Evolutionary conservation across 352 stramenopile genomes (phyloP).

Genomic region (Blastocystis sp.): DNA sequence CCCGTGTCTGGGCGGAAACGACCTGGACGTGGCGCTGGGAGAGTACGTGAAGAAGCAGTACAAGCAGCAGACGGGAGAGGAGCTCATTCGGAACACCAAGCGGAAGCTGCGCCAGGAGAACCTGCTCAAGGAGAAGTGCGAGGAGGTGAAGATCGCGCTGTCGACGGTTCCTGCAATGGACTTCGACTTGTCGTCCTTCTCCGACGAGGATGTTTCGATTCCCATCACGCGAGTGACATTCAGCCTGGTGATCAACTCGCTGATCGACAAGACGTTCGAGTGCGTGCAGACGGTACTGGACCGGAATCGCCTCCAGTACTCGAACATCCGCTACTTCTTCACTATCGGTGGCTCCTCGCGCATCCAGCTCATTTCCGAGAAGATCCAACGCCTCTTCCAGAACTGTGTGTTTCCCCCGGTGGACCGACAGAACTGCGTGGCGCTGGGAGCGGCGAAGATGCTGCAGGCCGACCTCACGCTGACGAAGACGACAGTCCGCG

Average conservation of each 20-base stretch:
- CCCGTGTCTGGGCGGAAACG: conserved; percentile 61
- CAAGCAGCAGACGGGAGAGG: conserved; percentile 84
- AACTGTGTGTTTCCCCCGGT: not conserved
- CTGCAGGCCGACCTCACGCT: not conserved
- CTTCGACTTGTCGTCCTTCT: not conserved
- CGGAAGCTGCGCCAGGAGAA: not conserved
- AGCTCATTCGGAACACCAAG: conserved; percentile 64
- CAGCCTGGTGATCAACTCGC: not conserved
- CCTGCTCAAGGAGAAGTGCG: not conserved
- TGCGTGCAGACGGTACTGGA: not conserved
- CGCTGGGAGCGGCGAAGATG: not conserved
- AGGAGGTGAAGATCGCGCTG: not conserved
- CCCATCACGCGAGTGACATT: not conserved
- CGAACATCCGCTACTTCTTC: conserved; percentile 1
- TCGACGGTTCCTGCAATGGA: not conserved
- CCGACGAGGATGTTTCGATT: not conserved
- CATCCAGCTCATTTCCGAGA: not conserved
- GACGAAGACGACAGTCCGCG: not conserved
- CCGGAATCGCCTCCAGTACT: not conserved
- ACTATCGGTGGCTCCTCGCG: not conserved
- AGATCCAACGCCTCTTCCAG: not conserved
- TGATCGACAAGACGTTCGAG: not conserved
- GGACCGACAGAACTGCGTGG: not conserved
- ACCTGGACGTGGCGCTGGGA: conserved; percentile 73
- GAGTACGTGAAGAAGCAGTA: conserved; percentile 82